Evolutionary conservation across 176 grass and related monocot species (phyloP).

Genomic region (Avena sativa): DNA sequence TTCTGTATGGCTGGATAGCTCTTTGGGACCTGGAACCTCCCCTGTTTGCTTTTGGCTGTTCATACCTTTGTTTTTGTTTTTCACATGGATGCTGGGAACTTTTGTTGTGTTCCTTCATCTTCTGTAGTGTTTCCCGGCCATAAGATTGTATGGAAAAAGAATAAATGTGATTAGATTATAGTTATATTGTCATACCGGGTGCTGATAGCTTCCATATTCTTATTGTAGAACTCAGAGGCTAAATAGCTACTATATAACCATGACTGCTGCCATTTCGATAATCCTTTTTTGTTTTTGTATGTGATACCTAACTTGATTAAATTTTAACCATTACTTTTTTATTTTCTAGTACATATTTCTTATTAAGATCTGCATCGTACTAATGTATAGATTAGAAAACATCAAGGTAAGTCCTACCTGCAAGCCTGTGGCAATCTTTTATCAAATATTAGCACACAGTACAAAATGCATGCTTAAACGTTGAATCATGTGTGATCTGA

Average conservation of each 20-base stretch:
- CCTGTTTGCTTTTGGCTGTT: background rate
- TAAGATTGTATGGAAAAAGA: slow-evolving; percentile 1
- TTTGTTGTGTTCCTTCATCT: background rate
- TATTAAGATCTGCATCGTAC: background rate
- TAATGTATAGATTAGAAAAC: background rate
- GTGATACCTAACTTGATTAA: background rate
- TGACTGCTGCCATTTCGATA: background rate
- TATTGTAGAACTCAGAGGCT: background rate
- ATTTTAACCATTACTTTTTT: background rate
- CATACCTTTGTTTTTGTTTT: background rate
- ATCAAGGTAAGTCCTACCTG: background rate
- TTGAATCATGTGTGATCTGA: slow-evolving; percentile 6
- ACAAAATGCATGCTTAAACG: background rate
- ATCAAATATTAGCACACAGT: background rate
- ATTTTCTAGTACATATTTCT: background rate
- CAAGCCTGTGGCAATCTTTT: background rate
- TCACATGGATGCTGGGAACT: background rate
- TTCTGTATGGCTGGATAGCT: background rate
- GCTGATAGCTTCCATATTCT: background rate
- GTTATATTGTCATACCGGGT: background rate
- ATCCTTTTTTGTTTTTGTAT: background rate
- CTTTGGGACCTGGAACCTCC: background rate
- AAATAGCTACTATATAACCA: background rate
- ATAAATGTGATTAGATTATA: slow-evolving; percentile 10
- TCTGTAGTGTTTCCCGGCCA: background rate